Percentiles rank a stretch among this genome's conserved stretches.
phyloP scores from a whole-genome alignment of 306 rosid genomes.

The Aeschynomene evenia region DNA sequence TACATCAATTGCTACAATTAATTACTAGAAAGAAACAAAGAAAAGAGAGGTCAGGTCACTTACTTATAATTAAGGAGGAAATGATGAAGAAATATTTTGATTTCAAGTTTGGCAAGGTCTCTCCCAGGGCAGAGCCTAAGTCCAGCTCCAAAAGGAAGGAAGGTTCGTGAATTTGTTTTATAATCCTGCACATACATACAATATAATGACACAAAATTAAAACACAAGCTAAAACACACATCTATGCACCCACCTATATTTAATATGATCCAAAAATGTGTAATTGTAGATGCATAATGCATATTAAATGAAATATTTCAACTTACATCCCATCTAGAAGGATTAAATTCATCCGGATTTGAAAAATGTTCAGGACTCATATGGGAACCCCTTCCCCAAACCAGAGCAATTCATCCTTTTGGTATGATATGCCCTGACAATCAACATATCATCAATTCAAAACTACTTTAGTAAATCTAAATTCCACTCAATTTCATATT shows the following conservation, averaged over 20 bases:
- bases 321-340: conserved; percentile 60
- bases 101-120: conserved; percentile 53
- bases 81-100: conserved; percentile 45
- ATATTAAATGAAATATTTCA: too few species aligned
- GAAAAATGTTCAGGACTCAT: conserved; percentile 33
- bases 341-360: conserved; percentile 45
- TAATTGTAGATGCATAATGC: too few species aligned
- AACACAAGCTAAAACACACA: too few species aligned
- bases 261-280: too few species aligned
- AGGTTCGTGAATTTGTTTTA: conserved; percentile 34
- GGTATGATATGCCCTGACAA: conserved; percentile 44
- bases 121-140: conserved; percentile 34
- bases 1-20: too few species aligned
- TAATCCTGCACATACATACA: conserved; percentile 24
- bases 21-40: too few species aligned
- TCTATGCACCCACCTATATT: too few species aligned
- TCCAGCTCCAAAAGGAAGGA: conserved; percentile 59
- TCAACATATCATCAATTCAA: too few species aligned
- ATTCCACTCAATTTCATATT: not conserved
- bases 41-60: too few species aligned
- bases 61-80: conserved; percentile 55
- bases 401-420: conserved; percentile 26
- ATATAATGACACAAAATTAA: too few species aligned
- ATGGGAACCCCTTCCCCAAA: conserved; percentile 45
- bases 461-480: not conserved